These are phyloP conservation scores for Colletotrichum paranaense DNA, from an alignment of 2,329 filamentous ascomycete genomes.

Conservation along the genomic window DNA sequence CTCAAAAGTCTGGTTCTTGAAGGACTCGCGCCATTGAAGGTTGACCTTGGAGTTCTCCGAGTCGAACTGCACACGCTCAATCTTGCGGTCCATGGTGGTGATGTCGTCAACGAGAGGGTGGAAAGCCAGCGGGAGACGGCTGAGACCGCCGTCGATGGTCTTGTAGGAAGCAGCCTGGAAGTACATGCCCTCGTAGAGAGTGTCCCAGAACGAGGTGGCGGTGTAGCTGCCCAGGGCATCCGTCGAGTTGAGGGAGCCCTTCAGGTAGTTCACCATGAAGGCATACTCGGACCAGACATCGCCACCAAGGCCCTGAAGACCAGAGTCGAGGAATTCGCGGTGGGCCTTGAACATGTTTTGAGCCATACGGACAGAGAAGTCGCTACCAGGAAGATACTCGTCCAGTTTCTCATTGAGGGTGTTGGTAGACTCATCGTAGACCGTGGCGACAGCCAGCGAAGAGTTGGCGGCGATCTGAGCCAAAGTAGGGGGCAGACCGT, in stretches of 20 bases:
- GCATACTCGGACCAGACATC: conserved; percentile 75
- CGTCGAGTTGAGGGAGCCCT: conserved; percentile 63
- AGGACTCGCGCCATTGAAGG: conserved; percentile 65
- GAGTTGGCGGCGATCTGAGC: conserved; percentile 59
- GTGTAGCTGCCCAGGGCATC: conserved; percentile 50
- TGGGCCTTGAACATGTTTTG: conserved; percentile 58
- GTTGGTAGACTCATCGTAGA: conserved; percentile 46
- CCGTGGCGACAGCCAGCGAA: conserved; percentile 46
- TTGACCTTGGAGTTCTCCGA: conserved; percentile 63
- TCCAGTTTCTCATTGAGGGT: conserved; percentile 50
- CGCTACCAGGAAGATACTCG: conserved; percentile 47
- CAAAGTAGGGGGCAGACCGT: conserved; percentile 64
- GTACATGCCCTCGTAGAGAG: conserved; percentile 67
- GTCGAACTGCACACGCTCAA: conserved; percentile 68
- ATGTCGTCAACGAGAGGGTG: conserved; percentile 68
- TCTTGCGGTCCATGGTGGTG: conserved; percentile 65
- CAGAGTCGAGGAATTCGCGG: conserved; percentile 49
- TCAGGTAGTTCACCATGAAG: conserved; percentile 70
- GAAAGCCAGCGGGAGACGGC: conserved; percentile 71
- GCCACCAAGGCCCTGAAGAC: conserved; percentile 57
- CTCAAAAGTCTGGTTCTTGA: conserved; percentile 51
- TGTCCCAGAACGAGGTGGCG: conserved; percentile 58
- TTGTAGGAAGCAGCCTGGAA: conserved; percentile 69
- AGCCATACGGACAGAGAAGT: conserved; percentile 51
- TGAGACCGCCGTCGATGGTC: conserved; percentile 71